Conservation (phyloP, 768 basidiomycete species). For the Calvatia gigantea region DNA sequence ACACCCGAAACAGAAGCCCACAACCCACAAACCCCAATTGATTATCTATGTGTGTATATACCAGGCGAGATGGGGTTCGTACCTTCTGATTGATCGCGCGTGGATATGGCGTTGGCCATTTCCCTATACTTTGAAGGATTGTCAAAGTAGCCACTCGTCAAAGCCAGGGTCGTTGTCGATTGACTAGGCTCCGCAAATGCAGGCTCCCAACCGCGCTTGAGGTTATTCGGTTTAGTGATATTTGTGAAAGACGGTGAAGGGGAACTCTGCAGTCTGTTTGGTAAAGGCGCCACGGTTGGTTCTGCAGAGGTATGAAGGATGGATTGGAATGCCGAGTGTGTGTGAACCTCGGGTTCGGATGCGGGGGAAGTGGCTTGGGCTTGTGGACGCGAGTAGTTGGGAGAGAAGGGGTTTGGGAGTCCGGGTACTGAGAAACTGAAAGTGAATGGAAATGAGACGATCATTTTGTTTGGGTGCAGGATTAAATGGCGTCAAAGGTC, state of each 20-base stretch:
- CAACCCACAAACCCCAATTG: too few species aligned
- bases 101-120: slow-evolving; percentile 24
- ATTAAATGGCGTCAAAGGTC: slow-evolving; percentile 13
- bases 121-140: slow-evolving; percentile 62
- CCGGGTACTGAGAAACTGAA: slow-evolving; percentile 67
- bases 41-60: neutral
- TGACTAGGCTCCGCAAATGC: slow-evolving; percentile 51
- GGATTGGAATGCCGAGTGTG: too few species aligned
- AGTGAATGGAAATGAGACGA: slow-evolving; percentile 59
- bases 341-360: slow-evolving; percentile 19
- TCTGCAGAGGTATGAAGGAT: slow-evolving; percentile 18
- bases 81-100: slow-evolving; percentile 4
- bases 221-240: slow-evolving; percentile 28
- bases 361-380: slow-evolving; percentile 15
- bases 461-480: slow-evolving; percentile 4
- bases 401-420: slow-evolving; percentile 59
- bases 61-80: neutral
- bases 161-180: slow-evolving; percentile 48
- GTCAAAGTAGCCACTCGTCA: slow-evolving; percentile 64
- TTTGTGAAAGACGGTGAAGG: slow-evolving; percentile 33
- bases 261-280: slow-evolving; percentile 16
- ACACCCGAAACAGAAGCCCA: neutral
- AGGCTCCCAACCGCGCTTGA: slow-evolving; percentile 74
- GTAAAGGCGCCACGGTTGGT: slow-evolving; percentile 13
- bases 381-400: slow-evolving; percentile 18